Evolutionary conservation across 2,329 filamentous ascomycete species (phyloP).

Genomic region (Cytospora piceicola): DNA sequence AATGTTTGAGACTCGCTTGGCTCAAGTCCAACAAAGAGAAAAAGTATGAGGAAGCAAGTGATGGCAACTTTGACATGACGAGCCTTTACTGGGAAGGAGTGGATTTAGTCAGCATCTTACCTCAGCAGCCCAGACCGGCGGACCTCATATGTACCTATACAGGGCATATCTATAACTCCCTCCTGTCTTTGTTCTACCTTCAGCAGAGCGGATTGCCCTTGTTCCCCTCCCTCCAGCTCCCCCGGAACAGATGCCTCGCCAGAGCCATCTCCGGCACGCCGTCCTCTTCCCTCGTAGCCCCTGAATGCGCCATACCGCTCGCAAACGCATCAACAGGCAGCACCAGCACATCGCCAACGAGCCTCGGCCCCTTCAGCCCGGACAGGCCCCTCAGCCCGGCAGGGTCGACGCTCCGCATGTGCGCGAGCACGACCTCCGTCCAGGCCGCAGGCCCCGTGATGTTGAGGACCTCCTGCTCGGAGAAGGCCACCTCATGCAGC

Average conservation of each 20-base stretch:
- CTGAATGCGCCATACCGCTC: slow-evolving; percentile 31
- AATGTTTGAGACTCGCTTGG: not conserved
- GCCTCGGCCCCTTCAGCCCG: slow-evolving; percentile 30
- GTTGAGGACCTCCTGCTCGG: slow-evolving; percentile 29
- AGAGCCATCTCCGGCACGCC: slow-evolving; percentile 16
- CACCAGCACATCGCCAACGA: slow-evolving; percentile 34
- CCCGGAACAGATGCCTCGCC: slow-evolving; percentile 29
- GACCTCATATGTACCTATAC: no score
- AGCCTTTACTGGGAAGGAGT: not conserved
- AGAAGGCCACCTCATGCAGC: slow-evolving; percentile 30
- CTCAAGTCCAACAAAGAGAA: not conserved
- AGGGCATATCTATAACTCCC: no score
- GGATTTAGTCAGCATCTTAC: not conserved
- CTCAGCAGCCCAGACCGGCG: not conserved
- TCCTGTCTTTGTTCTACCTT: not conserved
- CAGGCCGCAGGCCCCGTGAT: slow-evolving; percentile 61
- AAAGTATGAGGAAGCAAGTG: not conserved
- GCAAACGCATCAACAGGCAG: slow-evolving; percentile 35
- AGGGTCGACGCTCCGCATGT: slow-evolving; percentile 92
- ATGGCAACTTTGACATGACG: not conserved
- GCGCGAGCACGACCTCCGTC: slow-evolving; percentile 93
- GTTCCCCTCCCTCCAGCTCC: slow-evolving; percentile 26
- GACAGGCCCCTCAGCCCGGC: slow-evolving; percentile 19
- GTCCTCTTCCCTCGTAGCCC: slow-evolving; percentile 20
- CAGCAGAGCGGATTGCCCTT: not conserved